Conservation (phyloP, 306 rosid species). For the Sindora glabra region DNA sequence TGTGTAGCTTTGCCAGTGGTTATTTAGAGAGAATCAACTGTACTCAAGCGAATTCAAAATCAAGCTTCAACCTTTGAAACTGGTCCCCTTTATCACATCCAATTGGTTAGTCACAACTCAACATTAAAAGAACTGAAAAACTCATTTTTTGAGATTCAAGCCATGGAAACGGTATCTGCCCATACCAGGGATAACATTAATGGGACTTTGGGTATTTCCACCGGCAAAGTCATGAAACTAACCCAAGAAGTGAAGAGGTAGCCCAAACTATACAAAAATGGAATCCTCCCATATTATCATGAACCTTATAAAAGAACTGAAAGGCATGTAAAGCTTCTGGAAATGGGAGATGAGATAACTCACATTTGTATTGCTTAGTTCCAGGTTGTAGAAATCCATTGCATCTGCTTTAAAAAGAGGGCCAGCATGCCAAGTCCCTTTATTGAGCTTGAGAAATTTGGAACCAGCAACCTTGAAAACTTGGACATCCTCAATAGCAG, state of each 20-base stretch:
- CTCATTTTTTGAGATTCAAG: no score
- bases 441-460: conserved; percentile 69
- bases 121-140: no score
- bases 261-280: not conserved
- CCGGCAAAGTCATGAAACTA: not conserved
- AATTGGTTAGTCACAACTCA: no score
- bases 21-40: not conserved
- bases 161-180: not conserved
- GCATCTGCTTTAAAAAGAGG: conserved; percentile 53
- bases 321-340: not conserved
- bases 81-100: not conserved
- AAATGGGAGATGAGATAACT: conserved; percentile 13
- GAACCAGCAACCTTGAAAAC: conserved; percentile 65
- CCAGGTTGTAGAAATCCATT: conserved; percentile 72
- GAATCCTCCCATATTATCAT: not conserved
- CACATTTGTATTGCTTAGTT: conserved; percentile 62
- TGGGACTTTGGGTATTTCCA: no score
- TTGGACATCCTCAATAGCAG: conserved; percentile 43
- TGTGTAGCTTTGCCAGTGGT: not conserved
- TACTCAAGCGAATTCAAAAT: not conserved
- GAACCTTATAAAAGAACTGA: conserved; percentile 6
- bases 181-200: not conserved
- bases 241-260: not conserved
- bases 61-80: not conserved
- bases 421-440: conserved; percentile 96